Evolutionary conservation across 495 filamentous ascomycete species (phyloP).

Genomic region (Hypoxylon fuscum): DNA sequence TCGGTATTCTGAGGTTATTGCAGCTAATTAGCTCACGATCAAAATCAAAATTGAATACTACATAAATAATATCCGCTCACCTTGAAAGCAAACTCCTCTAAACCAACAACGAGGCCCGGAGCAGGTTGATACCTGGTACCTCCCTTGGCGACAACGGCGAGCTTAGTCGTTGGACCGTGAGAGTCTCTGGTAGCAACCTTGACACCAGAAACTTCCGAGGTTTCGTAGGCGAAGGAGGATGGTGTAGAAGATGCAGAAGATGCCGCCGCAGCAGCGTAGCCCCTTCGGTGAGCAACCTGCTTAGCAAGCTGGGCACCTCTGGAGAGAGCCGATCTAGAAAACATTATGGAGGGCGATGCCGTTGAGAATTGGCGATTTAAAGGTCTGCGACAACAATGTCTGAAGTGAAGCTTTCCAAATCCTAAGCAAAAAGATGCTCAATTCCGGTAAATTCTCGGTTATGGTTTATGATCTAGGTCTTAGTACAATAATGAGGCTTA

Average conservation of each 20-base stretch:
- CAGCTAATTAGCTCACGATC: slow-evolving; percentile 60
- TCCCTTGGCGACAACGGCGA: slow-evolving; percentile 91
- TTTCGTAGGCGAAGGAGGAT: slow-evolving; percentile 84
- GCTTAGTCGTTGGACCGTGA: slow-evolving; percentile 83
- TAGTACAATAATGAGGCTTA: slow-evolving; percentile 22
- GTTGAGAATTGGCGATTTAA: slow-evolving; percentile 58
- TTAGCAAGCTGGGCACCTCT: slow-evolving; percentile 78
- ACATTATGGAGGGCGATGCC: slow-evolving; percentile 72
- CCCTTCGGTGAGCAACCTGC: slow-evolving; percentile 69
- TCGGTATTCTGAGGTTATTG: slow-evolving; percentile 72
- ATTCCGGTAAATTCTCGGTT: slow-evolving; percentile 51
- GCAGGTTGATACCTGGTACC: slow-evolving; percentile 89
- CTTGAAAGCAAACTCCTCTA: slow-evolving; percentile 97
- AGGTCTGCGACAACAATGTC: slow-evolving; percentile 50
- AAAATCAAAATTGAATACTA: slow-evolving; percentile 11
- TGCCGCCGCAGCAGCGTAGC: slow-evolving; percentile 77
- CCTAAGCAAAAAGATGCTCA: slow-evolving; percentile 46
- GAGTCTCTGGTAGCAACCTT: slow-evolving; percentile 92
- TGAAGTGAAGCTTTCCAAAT: slow-evolving; percentile 31
- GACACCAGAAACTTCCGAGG: slow-evolving; percentile 82
- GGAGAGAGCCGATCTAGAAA: slow-evolving; percentile 81
- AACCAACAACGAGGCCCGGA: slow-evolving; percentile 87
- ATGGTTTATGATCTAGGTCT: background rate
- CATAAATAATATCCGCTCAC: slow-evolving; percentile 58
- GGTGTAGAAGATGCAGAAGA: slow-evolving; percentile 71